phyloP scores from a whole-genome alignment of 2,329 filamentous ascomycete genomes.

The Penicillium occitanis region DNA sequence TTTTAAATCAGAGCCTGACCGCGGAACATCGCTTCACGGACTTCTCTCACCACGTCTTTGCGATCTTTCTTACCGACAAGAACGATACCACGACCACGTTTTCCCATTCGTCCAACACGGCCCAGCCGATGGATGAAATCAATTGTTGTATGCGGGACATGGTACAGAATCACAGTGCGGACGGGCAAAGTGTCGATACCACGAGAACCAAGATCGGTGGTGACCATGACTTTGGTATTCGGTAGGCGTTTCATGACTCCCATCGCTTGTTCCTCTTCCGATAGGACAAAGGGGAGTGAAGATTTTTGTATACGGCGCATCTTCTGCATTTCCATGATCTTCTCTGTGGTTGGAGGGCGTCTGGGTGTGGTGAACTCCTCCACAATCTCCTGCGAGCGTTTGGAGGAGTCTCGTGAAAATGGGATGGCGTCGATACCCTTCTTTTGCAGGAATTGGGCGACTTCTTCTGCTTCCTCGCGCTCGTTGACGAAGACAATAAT shows the following conservation, averaged over 20 bases:
- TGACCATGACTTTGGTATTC: conserved; percentile 80
- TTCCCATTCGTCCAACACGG: conserved; percentile 86
- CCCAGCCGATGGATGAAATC: conserved; percentile 97
- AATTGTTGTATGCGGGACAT: conserved; percentile 96
- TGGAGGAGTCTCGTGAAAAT: conserved; percentile 78
- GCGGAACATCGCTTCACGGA: conserved; percentile 84
- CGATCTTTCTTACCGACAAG: conserved; percentile 86
- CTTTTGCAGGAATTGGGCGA: conserved; percentile 72
- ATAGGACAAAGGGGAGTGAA: conserved; percentile 43
- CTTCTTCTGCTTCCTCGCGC: conserved; percentile 78
- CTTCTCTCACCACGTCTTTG: conserved; percentile 85
- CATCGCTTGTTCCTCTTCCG: conserved; percentile 32
- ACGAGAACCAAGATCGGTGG: conserved; percentile 86
- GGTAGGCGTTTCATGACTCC: conserved; percentile 23
- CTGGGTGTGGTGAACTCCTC: conserved; percentile 64
- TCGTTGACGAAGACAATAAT: conserved; percentile 97
- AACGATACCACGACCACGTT: conserved; percentile 84
- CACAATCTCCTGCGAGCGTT: conserved; percentile 75
- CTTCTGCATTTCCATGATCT: conserved; percentile 35
- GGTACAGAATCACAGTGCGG: conserved; percentile 87
- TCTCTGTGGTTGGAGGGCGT: conserved; percentile 36
- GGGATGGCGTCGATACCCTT: conserved; percentile 90
- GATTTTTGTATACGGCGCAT: conserved; percentile 34
- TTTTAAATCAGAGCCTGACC: conserved; percentile 71
- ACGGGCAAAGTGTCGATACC: conserved; percentile 94